Evolutionary conservation across 305 asterid species (phyloP), one percentile per base, ranked within the genome.

Genomic region (Plantago rigida): DNA sequence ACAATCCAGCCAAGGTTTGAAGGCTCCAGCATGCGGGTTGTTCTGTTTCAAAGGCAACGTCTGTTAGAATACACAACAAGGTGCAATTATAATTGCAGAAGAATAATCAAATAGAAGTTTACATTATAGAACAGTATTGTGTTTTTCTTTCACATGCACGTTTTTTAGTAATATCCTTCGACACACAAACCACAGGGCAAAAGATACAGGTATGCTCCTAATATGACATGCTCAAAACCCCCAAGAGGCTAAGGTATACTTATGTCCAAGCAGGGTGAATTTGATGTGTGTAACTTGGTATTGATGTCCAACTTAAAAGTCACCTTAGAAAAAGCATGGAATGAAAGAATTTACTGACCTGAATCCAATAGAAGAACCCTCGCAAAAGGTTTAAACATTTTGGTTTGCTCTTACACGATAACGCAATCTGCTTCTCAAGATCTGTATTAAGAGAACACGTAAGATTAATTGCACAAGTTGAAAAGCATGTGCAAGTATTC

Each of bases 1-100:
- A 9, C 36, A 12, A 46, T 85, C 96, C 13, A 8, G 28, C 96
- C 94, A 87, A 49, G 96, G 87, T 34, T 0, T 17, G 69, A 83
- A 83, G 0, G 78, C 50, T 17, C 73, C 77, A 13, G 68, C 60
- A 56, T 63, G 76, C 63, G 73, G 55, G 56, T 47, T 49, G 65
- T 71, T 69, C 88, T 82, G 79, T 48, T 55, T 10, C 55, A 63
- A 48, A 50, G 15, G 45, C 63, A 66, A 50, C 31, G 5, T 68
- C 36, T 41, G 34, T 66, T 69, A 63, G 58, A 48, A 67, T 46
- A 59, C 42, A 39, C 42, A 39, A 19, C 50, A 66, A 57, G 11
- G 28, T 47, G 44, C 24, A 58, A 59, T 1, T 59, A 0, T 13
- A 60, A 47, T 5, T 13, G 47, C 44, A 6, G n/a, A 49, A 7